Percentiles rank a stretch among this genome's conserved stretches.
These are phyloP conservation scores for Trypethelium eluteriae DNA, from an alignment of 495 filamentous ascomycete genomes.

Conservation along the genomic window DNA sequence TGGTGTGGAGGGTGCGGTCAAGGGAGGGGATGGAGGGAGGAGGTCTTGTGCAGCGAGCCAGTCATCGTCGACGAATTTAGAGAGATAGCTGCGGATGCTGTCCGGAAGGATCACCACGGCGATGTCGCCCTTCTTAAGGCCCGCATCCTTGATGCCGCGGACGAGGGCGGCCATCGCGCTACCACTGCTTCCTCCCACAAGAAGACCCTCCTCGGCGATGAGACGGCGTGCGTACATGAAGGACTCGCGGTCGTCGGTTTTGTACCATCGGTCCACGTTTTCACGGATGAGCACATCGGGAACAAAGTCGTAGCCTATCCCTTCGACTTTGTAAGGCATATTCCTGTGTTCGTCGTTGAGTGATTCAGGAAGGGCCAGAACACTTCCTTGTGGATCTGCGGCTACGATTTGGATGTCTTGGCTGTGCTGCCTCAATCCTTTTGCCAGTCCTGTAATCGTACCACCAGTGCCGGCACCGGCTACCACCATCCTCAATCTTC, in stretches of 20 bases:
- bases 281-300: conserved; percentile 82
- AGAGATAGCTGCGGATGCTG: conserved; percentile 95
- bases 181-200: conserved; percentile 91
- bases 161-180: conserved; percentile 84
- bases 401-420: conserved; percentile 74
- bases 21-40: conserved; percentile 51
- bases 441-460: conserved; percentile 84
- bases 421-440: conserved; percentile 81
- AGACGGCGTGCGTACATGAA: conserved; percentile 82
- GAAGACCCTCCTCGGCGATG: conserved; percentile 88
- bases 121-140: conserved; percentile 65
- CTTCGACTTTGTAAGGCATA: conserved; percentile 92
- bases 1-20: conserved; percentile 43
- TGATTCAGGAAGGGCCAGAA: conserved; percentile 68
- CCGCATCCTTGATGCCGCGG: conserved; percentile 66
- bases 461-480: conserved; percentile 94
- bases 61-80: conserved; percentile 97
- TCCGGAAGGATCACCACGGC: conserved; percentile 90
- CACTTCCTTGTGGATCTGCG: conserved; percentile 83
- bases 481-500: conserved; percentile 51
- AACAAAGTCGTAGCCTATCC: conserved; percentile 97
- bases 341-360: conserved; percentile 74
- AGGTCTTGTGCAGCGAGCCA: conserved; percentile 96
- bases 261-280: conserved; percentile 90
- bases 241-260: conserved; percentile 87